These are phyloP conservation scores for Lactarius psammicola DNA, from an alignment of 768 basidiomycete genomes.

Conservation along the genomic window DNA sequence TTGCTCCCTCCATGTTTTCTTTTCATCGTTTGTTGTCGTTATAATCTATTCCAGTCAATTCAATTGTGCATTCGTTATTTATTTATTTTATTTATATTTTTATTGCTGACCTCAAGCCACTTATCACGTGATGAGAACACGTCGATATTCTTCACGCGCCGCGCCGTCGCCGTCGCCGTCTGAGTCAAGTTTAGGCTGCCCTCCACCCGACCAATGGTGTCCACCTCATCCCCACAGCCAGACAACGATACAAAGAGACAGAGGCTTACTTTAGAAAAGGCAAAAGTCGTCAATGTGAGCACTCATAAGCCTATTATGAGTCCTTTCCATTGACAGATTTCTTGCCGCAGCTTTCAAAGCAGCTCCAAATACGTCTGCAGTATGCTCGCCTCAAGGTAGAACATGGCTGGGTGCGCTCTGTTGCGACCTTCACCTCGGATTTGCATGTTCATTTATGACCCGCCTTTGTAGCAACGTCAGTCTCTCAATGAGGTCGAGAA, in stretches of 20 bases:
- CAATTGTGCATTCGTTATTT: background rate
- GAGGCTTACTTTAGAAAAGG: slow-evolving; percentile 49
- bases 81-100: background rate
- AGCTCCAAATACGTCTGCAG: slow-evolving; percentile 69
- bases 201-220: slow-evolving; percentile 20
- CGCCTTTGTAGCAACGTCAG: slow-evolving; percentile 59
- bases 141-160: slow-evolving; percentile 26
- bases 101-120: background rate
- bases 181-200: too few relatives aligned
- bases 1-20: background rate
- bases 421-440: background rate
- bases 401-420: slow-evolving; percentile 67
- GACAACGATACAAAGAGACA: slow-evolving; percentile 41
- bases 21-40: slow-evolving; percentile 3
- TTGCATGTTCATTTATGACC: slow-evolving; percentile 1
- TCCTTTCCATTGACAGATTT: background rate
- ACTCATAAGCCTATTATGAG: background rate
- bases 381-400: slow-evolving; percentile 76
- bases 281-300: slow-evolving; percentile 55
- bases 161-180: too few relatives aligned
- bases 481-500: slow-evolving; percentile 78
- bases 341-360: slow-evolving; percentile 55
- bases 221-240: slow-evolving; percentile 5
- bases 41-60: background rate
- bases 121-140: slow-evolving; percentile 29